Conservation (phyloP, 2,329 filamentous ascomycete species). For the Sporothrix globosa region DNA sequence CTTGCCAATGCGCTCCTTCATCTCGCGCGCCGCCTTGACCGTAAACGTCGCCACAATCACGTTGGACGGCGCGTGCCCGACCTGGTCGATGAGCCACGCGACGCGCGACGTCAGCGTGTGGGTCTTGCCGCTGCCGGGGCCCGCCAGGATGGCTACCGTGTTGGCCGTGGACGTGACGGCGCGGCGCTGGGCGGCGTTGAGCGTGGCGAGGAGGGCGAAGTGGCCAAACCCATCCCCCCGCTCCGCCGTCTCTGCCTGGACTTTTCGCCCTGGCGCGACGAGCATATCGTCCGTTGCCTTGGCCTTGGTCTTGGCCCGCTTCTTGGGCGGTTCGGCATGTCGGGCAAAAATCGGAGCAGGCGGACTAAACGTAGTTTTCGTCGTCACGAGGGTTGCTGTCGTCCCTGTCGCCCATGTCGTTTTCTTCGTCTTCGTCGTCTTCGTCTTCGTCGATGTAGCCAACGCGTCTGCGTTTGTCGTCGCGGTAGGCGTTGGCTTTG, state of each 20-base stretch:
- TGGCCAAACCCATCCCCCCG: too few relatives aligned
- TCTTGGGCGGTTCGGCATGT: not conserved
- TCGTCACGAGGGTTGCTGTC: not conserved
- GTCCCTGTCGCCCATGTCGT: too few relatives aligned
- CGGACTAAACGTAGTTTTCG: not conserved
- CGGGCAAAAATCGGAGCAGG: not conserved
- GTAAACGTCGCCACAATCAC: slow-evolving; percentile 97
- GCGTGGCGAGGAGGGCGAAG: slow-evolving; percentile 45
- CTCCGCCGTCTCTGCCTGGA: not conserved
- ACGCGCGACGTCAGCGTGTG: slow-evolving; percentile 93
- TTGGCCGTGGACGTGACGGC: slow-evolving; percentile 58
- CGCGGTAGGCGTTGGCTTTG: not conserved
- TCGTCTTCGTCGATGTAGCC: slow-evolving; percentile 20
- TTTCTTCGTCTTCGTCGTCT: too few relatives aligned
- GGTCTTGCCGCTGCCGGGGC: slow-evolving; percentile 81
- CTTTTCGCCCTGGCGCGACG: not conserved
- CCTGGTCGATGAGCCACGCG: slow-evolving; percentile 78
- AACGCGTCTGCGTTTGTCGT: not conserved
- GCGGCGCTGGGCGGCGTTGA: slow-evolving; percentile 60
- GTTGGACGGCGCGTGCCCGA: slow-evolving; percentile 76
- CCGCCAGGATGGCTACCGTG: slow-evolving; percentile 68
- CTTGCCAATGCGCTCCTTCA: slow-evolving; percentile 83
- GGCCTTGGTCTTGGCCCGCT: not conserved
- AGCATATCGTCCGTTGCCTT: slow-evolving; percentile 7
- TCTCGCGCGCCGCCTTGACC: slow-evolving; percentile 89